A percentile compares a stretch with the other conserved stretches of the same genome.
Evolutionary conservation across 2,329 filamentous ascomycete genomes (phyloP).

Genomic region (Arthroderma sp.): DNA sequence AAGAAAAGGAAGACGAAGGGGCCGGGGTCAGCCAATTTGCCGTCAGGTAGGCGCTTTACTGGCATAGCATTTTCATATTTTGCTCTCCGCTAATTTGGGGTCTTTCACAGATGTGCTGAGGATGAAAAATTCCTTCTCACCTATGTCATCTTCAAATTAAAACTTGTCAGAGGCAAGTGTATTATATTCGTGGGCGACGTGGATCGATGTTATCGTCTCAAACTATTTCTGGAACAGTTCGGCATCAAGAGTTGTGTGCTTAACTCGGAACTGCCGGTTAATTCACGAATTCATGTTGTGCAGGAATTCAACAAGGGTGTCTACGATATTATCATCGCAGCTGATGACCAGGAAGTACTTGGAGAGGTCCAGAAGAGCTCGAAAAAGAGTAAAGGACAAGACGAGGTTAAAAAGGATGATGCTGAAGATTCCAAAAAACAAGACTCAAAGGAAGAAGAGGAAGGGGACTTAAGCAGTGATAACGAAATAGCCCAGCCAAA

Average conservation of each 20-base stretch:
- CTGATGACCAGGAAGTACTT: slow-evolving; percentile 77
- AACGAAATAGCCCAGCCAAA: slow-evolving; percentile 19
- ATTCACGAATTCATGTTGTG: slow-evolving; percentile 84
- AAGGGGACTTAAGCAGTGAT: slow-evolving; percentile 23
- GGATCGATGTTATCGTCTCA: slow-evolving; percentile 79
- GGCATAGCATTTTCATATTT: slow-evolving; percentile 9
- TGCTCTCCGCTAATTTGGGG: slow-evolving; percentile 3
- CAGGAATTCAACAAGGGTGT: slow-evolving; percentile 94
- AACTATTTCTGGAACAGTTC: slow-evolving; percentile 93
- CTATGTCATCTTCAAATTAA: slow-evolving; percentile 91
- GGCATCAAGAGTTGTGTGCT: slow-evolving; percentile 85
- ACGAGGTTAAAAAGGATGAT: slow-evolving; percentile 16
- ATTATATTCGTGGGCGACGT: slow-evolving; percentile 76
- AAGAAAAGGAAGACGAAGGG: slow-evolving; percentile 65
- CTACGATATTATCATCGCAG: slow-evolving; percentile 96
- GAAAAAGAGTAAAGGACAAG: slow-evolving; percentile 17
- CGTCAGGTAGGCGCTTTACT: slow-evolving; percentile 48
- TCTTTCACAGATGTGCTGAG: slow-evolving; percentile 56
- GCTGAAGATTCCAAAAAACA: slow-evolving; percentile 12
- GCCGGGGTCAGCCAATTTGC: slow-evolving; percentile 74
- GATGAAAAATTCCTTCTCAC: slow-evolving; percentile 91
- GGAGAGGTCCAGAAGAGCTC: slow-evolving; percentile 35
- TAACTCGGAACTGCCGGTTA: slow-evolving; percentile 88
- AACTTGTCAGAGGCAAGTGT: slow-evolving; percentile 84
- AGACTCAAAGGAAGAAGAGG: background rate